Percentiles rank a stretch among this genome's conserved stretches.
These are phyloP conservation scores for Mycena rebaudengoi DNA, from an alignment of 768 basidiomycete genomes.

Conservation along the genomic window DNA sequence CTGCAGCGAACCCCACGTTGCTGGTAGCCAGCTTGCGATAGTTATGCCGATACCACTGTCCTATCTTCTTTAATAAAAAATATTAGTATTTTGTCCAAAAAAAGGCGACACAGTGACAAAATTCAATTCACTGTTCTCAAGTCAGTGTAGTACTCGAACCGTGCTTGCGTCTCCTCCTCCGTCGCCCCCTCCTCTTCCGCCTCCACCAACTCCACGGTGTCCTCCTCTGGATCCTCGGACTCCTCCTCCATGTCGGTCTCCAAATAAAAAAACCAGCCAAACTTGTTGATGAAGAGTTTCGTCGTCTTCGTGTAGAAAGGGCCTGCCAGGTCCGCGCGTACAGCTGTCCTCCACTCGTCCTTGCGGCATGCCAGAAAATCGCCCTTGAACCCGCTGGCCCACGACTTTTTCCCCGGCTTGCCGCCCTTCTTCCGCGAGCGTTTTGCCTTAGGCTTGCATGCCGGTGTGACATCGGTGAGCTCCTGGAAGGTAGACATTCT, in stretches of 20 bases:
- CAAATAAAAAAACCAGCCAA: neutral
- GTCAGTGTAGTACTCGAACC: neutral
- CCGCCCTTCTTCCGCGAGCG: no score
- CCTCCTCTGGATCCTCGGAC: neutral
- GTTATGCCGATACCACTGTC: neutral
- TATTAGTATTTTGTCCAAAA: neutral
- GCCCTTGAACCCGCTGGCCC: no score
- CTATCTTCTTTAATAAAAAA: neutral
- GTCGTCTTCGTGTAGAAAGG: neutral
- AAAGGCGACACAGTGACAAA: no score
- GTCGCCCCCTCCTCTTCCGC: neutral
- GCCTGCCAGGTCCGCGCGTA: no score
- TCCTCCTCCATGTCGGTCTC: neutral
- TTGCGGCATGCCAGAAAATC: no score
- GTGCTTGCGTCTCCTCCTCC: neutral
- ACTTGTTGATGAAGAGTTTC: neutral
- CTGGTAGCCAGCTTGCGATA: neutral
- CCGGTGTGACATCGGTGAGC: no score
- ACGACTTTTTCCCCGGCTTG: no score
- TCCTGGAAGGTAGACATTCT: no score
- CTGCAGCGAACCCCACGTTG: neutral
- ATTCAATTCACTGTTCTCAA: neutral
- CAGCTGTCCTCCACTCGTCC: no score
- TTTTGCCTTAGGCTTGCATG: no score
- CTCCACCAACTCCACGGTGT: neutral